Conservation (phyloP, 768 basidiomycete genomes). For the Jaapia argillacea region DNA sequence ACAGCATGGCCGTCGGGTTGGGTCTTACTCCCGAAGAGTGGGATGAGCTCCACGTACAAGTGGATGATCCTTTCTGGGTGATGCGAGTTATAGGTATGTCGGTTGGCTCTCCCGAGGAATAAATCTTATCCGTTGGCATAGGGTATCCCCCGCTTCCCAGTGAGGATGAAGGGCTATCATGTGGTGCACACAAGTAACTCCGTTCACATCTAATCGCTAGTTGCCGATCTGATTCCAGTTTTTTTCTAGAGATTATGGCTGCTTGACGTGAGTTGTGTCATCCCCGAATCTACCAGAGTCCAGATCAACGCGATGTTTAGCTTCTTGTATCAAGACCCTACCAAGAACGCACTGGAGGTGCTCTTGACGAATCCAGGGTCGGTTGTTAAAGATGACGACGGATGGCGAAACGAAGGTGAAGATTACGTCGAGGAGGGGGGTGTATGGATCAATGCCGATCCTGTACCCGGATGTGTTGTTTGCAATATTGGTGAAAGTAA, state of each 20-base stretch:
- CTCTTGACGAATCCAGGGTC: conserved; percentile 41
- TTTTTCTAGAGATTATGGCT: conserved; percentile 72
- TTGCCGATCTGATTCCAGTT: conserved; percentile 2
- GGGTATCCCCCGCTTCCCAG: conserved; percentile 83
- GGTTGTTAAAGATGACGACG: conserved; percentile 9
- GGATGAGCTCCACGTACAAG: conserved; percentile 51
- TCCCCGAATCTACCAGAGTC: too few relatives aligned
- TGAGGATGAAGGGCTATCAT: conserved; percentile 75
- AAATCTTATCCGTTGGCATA: conserved; percentile 14
- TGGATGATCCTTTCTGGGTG: conserved; percentile 85
- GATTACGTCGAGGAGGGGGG: conserved; percentile 52
- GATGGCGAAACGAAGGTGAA: conserved; percentile 8
- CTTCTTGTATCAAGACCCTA: conserved; percentile 81
- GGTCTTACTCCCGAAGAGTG: conserved; percentile 67
- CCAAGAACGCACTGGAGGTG: conserved; percentile 74
- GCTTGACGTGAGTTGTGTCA: conserved; percentile 65
- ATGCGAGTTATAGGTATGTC: conserved; percentile 70
- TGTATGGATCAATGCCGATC: conserved; percentile 78
- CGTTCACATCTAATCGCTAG: conserved; percentile 1
- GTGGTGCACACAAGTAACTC: conserved; percentile 79
- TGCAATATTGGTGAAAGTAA: conserved; percentile 90
- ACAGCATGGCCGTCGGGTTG: conserved; percentile 74
- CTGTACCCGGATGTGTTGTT: conserved; percentile 73
- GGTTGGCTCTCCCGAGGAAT: conserved; percentile 4
- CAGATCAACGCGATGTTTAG: too few relatives aligned